Evolutionary conservation across 83 land plant species (phyloP).

Genomic region (Diphasiastrum complanatum): DNA sequence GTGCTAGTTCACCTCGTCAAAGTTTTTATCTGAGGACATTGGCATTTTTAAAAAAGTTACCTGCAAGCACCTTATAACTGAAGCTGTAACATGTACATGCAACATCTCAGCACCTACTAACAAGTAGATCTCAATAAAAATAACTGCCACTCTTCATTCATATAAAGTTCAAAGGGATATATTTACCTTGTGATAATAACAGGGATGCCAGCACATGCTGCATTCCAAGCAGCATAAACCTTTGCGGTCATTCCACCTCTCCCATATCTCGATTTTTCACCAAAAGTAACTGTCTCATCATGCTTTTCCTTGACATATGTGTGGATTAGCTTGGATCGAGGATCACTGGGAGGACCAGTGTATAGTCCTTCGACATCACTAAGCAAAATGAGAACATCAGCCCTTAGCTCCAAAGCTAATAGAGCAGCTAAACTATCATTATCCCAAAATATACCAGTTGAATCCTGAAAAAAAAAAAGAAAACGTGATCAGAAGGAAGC

Average conservation of each 20-base stretch:
- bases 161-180: not conserved
- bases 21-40: too few relatives aligned
- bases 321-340: constrained; percentile 69
- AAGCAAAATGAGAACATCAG: constrained; percentile 75
- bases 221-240: constrained; percentile 77
- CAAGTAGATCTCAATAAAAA: not conserved
- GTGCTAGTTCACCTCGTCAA: too few relatives aligned
- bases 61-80: not conserved
- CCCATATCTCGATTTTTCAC: constrained; percentile 91
- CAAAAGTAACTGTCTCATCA: constrained; percentile 80
- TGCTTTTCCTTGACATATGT: constrained; percentile 71
- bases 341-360: constrained; percentile 93
- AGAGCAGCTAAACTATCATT: constrained; percentile 92
- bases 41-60: not conserved
- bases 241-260: constrained; percentile 97
- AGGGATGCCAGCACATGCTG: constrained; percentile 79
- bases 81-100: too few relatives aligned
- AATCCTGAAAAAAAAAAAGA: constrained; percentile 73
- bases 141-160: not conserved
- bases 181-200: constrained; percentile 92
- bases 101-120: too few relatives aligned
- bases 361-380: constrained; percentile 99
- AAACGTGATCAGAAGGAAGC: too few relatives aligned
- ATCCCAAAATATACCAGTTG: constrained; percentile 96
- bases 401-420: constrained; percentile 78